Evolutionary conservation across 2,329 filamentous ascomycete species (phyloP).

Genomic region (Ascochyta lentis): DNA sequence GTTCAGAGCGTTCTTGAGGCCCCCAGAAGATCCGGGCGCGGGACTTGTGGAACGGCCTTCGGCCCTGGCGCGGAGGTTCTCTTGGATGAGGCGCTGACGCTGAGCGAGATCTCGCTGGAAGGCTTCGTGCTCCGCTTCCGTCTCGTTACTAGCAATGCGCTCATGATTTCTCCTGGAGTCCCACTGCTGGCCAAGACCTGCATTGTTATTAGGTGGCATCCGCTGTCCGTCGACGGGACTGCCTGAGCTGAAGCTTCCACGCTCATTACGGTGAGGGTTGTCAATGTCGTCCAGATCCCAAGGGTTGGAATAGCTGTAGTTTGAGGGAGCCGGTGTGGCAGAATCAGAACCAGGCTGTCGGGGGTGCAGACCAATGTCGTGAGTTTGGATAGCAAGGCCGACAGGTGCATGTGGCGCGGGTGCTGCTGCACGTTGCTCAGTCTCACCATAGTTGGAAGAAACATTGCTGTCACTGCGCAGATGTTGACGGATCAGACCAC

Average conservation of each 20-base stretch:
- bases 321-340: conserved; percentile 55
- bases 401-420: conserved; percentile 29
- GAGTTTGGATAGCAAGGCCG: conserved; percentile 45
- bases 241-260: conserved; percentile 44
- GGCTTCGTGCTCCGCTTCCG: conserved; percentile 67
- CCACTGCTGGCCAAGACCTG: conserved; percentile 45
- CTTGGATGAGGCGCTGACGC: conserved; percentile 73
- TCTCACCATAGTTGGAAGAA: conserved; percentile 73
- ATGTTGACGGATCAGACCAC: conserved; percentile 83
- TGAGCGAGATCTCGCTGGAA: conserved; percentile 76
- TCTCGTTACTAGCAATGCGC: conserved; percentile 58
- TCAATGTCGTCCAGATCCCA: conserved; percentile 62
- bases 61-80: conserved; percentile 73
- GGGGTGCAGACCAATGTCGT: conserved; percentile 39
- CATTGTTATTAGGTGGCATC: conserved; percentile 15
- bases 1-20: conserved; percentile 64
- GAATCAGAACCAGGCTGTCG: conserved; percentile 41
- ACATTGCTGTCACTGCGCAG: conserved; percentile 79
- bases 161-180: conserved; percentile 56
- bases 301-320: conserved; percentile 60
- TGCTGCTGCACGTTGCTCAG: conserved; percentile 43
- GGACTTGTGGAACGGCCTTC: conserved; percentile 55
- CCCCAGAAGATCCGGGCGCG: conserved; percentile 42
- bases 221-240: conserved; percentile 44
- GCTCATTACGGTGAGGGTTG: conserved; percentile 47